These are phyloP conservation scores for Tillandsia leiboldiana DNA, from an alignment of 176 grass and related monocot genomes.

Conservation along the genomic window DNA sequence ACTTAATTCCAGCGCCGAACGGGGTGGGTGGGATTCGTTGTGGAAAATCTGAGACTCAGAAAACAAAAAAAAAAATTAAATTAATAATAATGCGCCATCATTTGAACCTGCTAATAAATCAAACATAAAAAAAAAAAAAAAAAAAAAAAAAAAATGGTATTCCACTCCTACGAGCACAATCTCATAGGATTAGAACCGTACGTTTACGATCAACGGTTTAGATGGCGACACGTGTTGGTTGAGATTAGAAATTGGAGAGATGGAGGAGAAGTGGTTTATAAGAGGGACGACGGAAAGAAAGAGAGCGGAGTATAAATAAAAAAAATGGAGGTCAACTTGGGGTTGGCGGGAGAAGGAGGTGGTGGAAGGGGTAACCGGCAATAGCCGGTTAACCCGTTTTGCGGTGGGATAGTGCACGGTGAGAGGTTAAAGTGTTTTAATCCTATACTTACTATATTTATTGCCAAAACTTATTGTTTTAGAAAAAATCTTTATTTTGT, in stretches of 20 bases:
- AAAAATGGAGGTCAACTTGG: neutral
- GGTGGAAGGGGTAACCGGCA: neutral
- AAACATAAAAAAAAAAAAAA: constrained; percentile 1
- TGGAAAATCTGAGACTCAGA: constrained; percentile 19
- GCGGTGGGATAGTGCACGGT: neutral
- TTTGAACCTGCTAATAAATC: neutral
- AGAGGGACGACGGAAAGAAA: neutral
- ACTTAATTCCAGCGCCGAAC: neutral
- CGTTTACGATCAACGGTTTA: no score
- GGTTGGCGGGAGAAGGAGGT: neutral
- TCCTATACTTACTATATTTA: no score
- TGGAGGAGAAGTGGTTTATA: neutral
- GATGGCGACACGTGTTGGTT: no score
- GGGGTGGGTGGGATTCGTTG: constrained; percentile 28
- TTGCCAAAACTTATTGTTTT: no score
- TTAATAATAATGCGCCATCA: neutral
- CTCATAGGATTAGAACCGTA: no score
- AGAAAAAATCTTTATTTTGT: no score
- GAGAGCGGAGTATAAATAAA: neutral
- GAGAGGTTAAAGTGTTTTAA: neutral
- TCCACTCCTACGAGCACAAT: no score
- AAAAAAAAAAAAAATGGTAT: neutral
- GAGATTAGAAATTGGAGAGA: neutral
- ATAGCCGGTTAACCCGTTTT: neutral
- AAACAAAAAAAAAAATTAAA: neutral